Conservation (phyloP, 2,329 filamentous ascomycete genomes). For the Cytospora mali region DNA sequence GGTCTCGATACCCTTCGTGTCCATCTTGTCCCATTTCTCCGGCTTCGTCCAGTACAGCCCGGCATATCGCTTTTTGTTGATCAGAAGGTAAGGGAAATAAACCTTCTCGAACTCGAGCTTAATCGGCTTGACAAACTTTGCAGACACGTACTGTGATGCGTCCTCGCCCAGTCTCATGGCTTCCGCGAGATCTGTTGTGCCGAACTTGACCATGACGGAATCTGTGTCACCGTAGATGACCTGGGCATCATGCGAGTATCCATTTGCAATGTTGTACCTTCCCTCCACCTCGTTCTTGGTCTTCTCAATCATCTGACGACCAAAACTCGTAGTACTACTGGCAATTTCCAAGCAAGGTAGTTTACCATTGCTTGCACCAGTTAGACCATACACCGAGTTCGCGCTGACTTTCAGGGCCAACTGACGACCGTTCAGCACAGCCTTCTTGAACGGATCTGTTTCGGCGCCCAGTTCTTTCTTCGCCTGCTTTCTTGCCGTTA, state of each 20-base stretch:
- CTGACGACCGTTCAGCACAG: conserved; percentile 95
- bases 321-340: conserved; percentile 95
- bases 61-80: conserved; percentile 99
- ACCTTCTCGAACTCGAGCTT: conserved; percentile 99
- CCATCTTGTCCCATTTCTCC: conserved; percentile 98
- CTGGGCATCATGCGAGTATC: conserved; percentile 90
- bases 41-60: conserved; percentile 97
- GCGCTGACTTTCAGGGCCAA: conserved; percentile 94
- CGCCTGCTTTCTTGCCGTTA: conserved; percentile 90
- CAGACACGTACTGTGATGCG: conserved; percentile 83
- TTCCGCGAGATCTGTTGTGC: conserved; percentile 80
- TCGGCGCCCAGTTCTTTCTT: conserved; percentile 88
- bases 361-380: conserved; percentile 94
- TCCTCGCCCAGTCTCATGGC: conserved; percentile 97
- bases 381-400: conserved; percentile 97
- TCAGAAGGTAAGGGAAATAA: conserved; percentile 95
- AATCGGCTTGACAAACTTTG: conserved; percentile 94
- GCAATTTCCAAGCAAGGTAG: conserved; percentile 93
- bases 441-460: conserved; percentile 96
- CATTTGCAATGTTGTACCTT: conserved; percentile 88
- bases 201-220: conserved; percentile 99
- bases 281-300: conserved; percentile 95
- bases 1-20: conserved; percentile 98
- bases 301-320: conserved; percentile 98
- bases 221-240: conserved; percentile 99